Percentiles rank a stretch among this genome's conserved stretches.
phyloP scores from a whole-genome alignment of 257 asterid species.

The Solanum boliviense region DNA sequence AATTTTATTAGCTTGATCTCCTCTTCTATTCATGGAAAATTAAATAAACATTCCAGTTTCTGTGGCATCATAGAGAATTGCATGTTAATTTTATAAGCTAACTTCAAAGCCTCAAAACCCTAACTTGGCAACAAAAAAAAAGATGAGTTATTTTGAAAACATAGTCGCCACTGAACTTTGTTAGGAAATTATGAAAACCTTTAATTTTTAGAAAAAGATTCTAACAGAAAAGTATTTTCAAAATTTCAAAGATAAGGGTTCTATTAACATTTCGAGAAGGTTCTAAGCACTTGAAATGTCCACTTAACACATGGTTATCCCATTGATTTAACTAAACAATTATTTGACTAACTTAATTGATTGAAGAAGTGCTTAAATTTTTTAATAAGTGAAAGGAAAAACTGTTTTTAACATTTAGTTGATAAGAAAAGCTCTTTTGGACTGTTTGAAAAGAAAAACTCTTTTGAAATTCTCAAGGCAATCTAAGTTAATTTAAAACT shows the following conservation, averaged over 20 bases:
- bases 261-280: background rate
- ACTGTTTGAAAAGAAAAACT: background rate
- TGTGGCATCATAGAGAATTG: background rate
- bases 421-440: background rate
- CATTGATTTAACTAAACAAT: background rate
- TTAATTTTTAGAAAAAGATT: background rate
- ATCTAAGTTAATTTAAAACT: background rate
- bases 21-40: background rate
- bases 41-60: background rate
- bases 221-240: background rate
- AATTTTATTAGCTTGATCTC: background rate
- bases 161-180: background rate
- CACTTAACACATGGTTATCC: background rate
- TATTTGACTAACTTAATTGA: background rate
- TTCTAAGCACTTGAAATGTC: background rate
- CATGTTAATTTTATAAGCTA: background rate
- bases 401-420: background rate
- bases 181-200: background rate
- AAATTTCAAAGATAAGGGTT: background rate
- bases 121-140: background rate
- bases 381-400: background rate
- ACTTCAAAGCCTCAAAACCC: background rate
- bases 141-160: background rate
- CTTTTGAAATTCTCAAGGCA: background rate
- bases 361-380: background rate